Evolutionary conservation across 306 rosid species (phyloP), one percentile per base, ranked within the genome.

Genomic region (Lathyrus tuberosus): DNA sequence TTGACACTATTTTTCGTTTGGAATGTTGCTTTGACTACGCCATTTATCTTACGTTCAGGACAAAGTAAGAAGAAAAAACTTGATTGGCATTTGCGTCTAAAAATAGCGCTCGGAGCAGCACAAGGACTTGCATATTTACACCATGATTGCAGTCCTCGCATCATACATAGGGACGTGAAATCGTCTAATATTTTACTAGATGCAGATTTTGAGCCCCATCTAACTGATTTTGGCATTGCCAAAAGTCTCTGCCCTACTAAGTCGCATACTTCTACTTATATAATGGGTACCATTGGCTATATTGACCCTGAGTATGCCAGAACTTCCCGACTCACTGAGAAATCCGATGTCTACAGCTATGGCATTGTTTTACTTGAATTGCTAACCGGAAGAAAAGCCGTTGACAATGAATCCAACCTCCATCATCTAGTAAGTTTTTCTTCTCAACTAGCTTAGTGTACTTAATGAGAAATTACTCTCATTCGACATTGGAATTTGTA

Each of bases 221-320:
- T 94, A 48, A 88, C 96, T 16, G 99, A 94, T 77, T 90, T 94
- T 14, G 99, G 99, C 69, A 91, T 94, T 42, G 99, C 99, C 78
- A 94, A 94, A 86, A 86, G 82, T 14, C 83, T 94, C 8, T 85
- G 91, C 82, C 64, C 85, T 72, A 63, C 97, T 24, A 94, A 87
- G 71, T 64, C 99, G 1, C 82, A 87, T n/a, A 89, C 99, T 20
- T 90, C 99, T 4, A 94, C 99, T 15, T 89, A 82, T 63, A 65
- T 94, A 57, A 84, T 91, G 89, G 99, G 99, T 78, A 94, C 99
- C 10, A 94, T 94, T 64, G 99, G 99, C 63, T 94, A 94, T 60
- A 94, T 94, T 17, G 99, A 94, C 62, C 99, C 99, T 1, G 99
- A 94, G 79, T 94, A 94, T 75, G 99, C 97, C 11, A 81, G 96